Percentiles rank a stretch among this genome's conserved stretches.
Evolutionary conservation across 2,329 filamentous ascomycete species (phyloP).

Genomic region (Harringtonia lauricola): DNA sequence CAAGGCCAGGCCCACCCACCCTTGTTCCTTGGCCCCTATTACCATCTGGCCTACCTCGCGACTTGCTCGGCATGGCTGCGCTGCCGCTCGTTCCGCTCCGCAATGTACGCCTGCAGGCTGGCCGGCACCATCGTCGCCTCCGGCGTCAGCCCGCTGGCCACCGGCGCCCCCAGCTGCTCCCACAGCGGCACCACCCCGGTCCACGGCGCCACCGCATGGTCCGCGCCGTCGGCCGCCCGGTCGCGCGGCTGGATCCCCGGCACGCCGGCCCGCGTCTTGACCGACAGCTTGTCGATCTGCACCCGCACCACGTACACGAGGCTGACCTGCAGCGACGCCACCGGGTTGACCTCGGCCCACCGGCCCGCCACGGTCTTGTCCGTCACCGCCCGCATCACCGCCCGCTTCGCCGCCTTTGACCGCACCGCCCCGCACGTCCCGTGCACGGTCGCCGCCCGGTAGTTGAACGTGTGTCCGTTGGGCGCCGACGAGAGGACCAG

Average conservation of each 20-base stretch:
- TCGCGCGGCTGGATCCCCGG: constrained; percentile 11
- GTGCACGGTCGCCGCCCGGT: constrained; percentile 11
- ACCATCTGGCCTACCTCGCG: constrained; percentile 3
- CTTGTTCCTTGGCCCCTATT: too few species aligned
- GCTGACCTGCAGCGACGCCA: constrained; percentile 8
- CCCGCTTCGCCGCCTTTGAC: neutral
- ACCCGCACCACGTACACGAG: constrained; percentile 10
- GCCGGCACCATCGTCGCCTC: constrained; percentile 2
- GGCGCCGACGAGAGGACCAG: constrained; percentile 10
- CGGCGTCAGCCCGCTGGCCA: constrained; percentile 10
- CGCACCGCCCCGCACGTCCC: constrained; percentile 8
- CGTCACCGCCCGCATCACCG: constrained; percentile 10
- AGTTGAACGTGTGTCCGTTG: constrained; percentile 13
- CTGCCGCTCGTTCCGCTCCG: constrained; percentile 5
- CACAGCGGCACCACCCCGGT: constrained; percentile 11
- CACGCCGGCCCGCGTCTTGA: constrained; percentile 9
- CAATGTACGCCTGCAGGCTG: constrained; percentile 4
- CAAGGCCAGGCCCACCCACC: too few species aligned
- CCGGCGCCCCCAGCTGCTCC: constrained; percentile 11
- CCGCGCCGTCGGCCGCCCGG: constrained; percentile 7
- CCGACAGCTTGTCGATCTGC: constrained; percentile 7
- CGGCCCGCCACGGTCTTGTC: constrained; percentile 9
- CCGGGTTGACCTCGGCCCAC: constrained; percentile 10
- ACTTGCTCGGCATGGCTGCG: constrained; percentile 2
- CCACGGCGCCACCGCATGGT: constrained; percentile 5